A percentile compares a stretch with the other conserved stretches of the same genome.
Conservation (phyloP, 176 grass and related monocot genomes). For the Triticum aestivum region DNA sequence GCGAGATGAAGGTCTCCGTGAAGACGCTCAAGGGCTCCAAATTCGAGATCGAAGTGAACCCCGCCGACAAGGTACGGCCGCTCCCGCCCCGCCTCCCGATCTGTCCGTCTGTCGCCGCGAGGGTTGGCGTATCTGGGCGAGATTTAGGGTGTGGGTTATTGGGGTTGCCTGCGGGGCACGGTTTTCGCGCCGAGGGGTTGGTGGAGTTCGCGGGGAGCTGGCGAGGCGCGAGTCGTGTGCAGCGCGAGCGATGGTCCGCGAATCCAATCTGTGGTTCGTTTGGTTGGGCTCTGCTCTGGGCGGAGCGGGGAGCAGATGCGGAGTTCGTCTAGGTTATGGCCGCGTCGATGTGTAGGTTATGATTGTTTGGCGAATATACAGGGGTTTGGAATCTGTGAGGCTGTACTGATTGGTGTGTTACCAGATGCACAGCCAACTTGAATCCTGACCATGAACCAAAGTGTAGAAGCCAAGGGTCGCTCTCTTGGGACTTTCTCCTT, state of each 20-base stretch:
- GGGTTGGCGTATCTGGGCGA: neutral
- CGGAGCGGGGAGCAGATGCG: neutral
- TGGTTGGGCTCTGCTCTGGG: neutral
- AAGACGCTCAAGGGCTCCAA: slow-evolving; percentile 81
- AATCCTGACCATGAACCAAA: neutral
- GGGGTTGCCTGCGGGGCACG: neutral
- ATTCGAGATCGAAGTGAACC: slow-evolving; percentile 73
- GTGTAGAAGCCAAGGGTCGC: neutral
- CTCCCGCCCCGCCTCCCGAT: slow-evolving; percentile 18
- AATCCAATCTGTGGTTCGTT: slow-evolving; percentile 24
- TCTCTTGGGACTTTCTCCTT: neutral
- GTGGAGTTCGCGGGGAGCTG: neutral
- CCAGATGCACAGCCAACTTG: neutral
- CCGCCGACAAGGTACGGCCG: slow-evolving; percentile 50
- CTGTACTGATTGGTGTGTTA: neutral
- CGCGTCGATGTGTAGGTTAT: neutral
- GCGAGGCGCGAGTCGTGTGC: neutral
- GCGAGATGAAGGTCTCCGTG: slow-evolving; percentile 72
- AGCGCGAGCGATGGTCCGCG: neutral
- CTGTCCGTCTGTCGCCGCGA: slow-evolving; percentile 5
- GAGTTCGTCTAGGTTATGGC: neutral
- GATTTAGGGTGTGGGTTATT: neutral
- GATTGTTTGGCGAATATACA: slow-evolving; percentile 17
- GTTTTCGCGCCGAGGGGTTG: neutral
- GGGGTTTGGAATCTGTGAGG: neutral